Percentiles rank a stretch among this genome's conserved stretches.
These are phyloP conservation scores for Neonectria faginata DNA, from an alignment of 2,329 filamentous ascomycete species.

Conservation along the genomic window DNA sequence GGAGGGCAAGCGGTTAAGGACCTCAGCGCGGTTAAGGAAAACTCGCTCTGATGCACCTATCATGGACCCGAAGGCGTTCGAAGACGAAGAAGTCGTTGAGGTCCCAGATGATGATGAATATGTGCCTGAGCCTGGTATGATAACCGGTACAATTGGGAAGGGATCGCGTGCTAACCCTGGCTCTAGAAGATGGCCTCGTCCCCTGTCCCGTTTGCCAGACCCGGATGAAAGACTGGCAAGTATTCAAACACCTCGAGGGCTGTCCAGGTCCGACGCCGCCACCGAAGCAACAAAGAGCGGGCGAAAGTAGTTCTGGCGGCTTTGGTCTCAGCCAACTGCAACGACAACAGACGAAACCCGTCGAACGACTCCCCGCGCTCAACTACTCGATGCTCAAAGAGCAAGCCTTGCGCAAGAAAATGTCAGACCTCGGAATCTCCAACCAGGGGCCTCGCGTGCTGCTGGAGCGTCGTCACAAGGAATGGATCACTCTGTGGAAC, in stretches of 20 bases:
- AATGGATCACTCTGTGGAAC: conserved; percentile 97
- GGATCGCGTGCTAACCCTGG: conserved; percentile 26
- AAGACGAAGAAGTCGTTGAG: conserved; percentile 42
- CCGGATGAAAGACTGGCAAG: conserved; percentile 82
- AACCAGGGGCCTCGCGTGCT: conserved; percentile 74
- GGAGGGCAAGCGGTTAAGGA: conserved; percentile 63
- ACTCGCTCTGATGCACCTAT: conserved; percentile 51
- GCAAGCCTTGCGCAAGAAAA: conserved; percentile 79
- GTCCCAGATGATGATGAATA: conserved; percentile 48
- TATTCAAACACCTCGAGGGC: conserved; percentile 84
- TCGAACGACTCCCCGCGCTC: conserved; percentile 79
- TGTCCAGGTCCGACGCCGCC: conserved; percentile 58
- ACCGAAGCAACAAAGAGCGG: conserved; percentile 11
- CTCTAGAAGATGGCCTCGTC: conserved; percentile 77
- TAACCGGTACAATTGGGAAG: not conserved
- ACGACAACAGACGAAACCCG: conserved; percentile 53
- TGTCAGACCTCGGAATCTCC: conserved; percentile 83
- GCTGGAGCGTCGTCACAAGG: conserved; percentile 83
- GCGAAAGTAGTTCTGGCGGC: conserved; percentile 24
- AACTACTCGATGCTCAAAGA: conserved; percentile 93
- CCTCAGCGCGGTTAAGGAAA: conserved; percentile 63
- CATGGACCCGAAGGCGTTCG: conserved; percentile 29
- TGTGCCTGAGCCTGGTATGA: conserved; percentile 45
- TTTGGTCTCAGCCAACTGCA: conserved; percentile 38
- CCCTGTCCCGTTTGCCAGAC: conserved; percentile 84